phyloP scores from a whole-genome alignment of 805 yeast species.

The Nakazawaea holstii region DNA sequence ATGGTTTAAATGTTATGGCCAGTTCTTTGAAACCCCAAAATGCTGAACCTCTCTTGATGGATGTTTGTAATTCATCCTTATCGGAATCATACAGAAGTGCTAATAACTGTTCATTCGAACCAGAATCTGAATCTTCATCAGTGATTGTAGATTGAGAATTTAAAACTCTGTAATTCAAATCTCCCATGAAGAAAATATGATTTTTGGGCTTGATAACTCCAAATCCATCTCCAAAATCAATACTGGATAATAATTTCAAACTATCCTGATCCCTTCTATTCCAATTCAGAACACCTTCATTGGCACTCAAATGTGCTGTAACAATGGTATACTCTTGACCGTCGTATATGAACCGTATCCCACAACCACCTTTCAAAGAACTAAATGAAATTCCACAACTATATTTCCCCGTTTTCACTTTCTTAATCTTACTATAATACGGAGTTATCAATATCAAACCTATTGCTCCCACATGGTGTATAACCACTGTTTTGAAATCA shows the following conservation, averaged over 20 bases:
- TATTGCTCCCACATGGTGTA: slow-evolving; percentile 50
- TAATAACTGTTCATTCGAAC: background rate
- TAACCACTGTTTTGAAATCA: slow-evolving; percentile 35
- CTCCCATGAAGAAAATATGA: slow-evolving; percentile 78
- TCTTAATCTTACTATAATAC: slow-evolving; percentile 22
- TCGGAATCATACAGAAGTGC: background rate
- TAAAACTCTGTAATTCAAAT: slow-evolving; percentile 69
- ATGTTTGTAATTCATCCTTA: slow-evolving; percentile 45
- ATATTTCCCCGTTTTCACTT: slow-evolving; percentile 25
- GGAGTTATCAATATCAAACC: slow-evolving; percentile 49
- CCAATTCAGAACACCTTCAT: slow-evolving; percentile 54
- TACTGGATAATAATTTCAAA: slow-evolving; percentile 39
- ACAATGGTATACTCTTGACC: slow-evolving; percentile 49
- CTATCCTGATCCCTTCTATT: slow-evolving; percentile 50
- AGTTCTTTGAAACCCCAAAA: slow-evolving; percentile 66
- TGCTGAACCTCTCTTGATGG: slow-evolving; percentile 35
- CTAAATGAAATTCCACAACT: slow-evolving; percentile 58
- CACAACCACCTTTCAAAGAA: slow-evolving; percentile 72
- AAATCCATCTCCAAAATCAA: slow-evolving; percentile 55
- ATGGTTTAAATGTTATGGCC: slow-evolving; percentile 64
- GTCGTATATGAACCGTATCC: slow-evolving; percentile 41
- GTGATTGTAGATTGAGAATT: slow-evolving; percentile 11
- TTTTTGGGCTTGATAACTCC: slow-evolving; percentile 44
- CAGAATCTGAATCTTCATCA: background rate
- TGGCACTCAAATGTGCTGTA: slow-evolving; percentile 70